Evolutionary conservation across 768 basidiomycete species (phyloP).

Genomic region (Russula virescens): DNA sequence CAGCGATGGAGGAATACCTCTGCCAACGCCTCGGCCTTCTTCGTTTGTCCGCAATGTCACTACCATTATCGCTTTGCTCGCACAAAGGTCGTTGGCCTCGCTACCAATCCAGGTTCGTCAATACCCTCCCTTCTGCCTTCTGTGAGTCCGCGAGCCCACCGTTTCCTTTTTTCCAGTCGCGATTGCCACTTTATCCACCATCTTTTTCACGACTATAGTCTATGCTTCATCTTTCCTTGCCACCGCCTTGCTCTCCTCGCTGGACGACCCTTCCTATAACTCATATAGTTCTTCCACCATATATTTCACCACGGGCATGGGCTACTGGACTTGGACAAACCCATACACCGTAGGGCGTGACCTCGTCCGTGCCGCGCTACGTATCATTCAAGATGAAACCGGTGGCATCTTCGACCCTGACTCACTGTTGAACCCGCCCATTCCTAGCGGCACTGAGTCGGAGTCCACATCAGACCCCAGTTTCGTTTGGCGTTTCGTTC

Average conservation of each 20-base stretch:
- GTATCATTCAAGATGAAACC: conserved; percentile 23
- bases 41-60: conserved; percentile 72
- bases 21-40: conserved; percentile 60
- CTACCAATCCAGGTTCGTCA: conserved; percentile 61
- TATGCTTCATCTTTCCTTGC: conserved; percentile 23
- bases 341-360: conserved; percentile 22
- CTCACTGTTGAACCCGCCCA: conserved; percentile 33
- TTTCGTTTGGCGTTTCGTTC: conserved; percentile 50
- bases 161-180: conserved; percentile 41
- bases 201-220: conserved; percentile 23
- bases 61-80: conserved; percentile 74
- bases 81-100: conserved; percentile 63
- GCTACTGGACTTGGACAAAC: conserved; percentile 22
- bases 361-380: conserved; percentile 24
- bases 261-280: conserved; percentile 15
- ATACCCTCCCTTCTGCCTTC: not conserved
- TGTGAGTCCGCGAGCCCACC: no score
- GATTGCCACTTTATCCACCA: conserved; percentile 37
- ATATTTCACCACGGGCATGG: not conserved
- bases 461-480: conserved; percentile 31
- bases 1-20: conserved; percentile 68
- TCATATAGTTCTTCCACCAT: conserved; percentile 5
- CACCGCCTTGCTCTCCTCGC: conserved; percentile 18
- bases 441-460: not conserved
- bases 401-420: conserved; percentile 24